Base-by-base conservation (phyloP, 257 asterid genomes). In the Apocynum venetum region DNA sequence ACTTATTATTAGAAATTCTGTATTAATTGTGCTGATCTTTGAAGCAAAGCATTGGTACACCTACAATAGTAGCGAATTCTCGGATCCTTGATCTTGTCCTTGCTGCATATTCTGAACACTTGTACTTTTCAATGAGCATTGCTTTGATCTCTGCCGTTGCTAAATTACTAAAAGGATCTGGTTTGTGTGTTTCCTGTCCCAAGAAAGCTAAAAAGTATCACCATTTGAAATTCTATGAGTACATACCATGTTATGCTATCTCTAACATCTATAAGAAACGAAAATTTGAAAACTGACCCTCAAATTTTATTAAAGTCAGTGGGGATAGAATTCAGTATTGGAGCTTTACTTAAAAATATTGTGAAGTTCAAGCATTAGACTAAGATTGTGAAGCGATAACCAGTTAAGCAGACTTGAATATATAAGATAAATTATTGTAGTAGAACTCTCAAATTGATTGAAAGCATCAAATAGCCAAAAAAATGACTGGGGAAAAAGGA, bases 71-170 rank as follows among this genome's bases (percentile, higher is more conserved):
- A 49, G 92, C 80, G 77, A 93, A 74, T 74, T 93, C 89, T 77
- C 74, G 83, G 70, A 83, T 82, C 79, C 88, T 92, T 60, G 79
- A 77, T 67, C 84, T 84, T 19, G 90, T 86, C 76, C 51, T 85
- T 47, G 77, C 80, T 8, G 88, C 92, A 51, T 93, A 93, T 75
- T 87, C 91, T 0, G 99, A 91, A 71, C 69, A 79, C 78, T 77
- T 88, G 84, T 91, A 96, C 77, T 88, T 91, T 47, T 90, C 90
- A 13, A 91, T 77, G 40, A 96, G 97, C 67, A 80, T 47, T 46
- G 90, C 86, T 83, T 83, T 93, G 48, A 95, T 95, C 46, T 95
- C 96, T 52, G 94, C 79, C 17, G 99, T 93, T 56, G 94, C 92
- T 85, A 93, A 38, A 80, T 88, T 88, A 88, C 84, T 86, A 76